phyloP scores from a whole-genome alignment of 306 rosid species.

The Chamaecrista fasciculata region DNA sequence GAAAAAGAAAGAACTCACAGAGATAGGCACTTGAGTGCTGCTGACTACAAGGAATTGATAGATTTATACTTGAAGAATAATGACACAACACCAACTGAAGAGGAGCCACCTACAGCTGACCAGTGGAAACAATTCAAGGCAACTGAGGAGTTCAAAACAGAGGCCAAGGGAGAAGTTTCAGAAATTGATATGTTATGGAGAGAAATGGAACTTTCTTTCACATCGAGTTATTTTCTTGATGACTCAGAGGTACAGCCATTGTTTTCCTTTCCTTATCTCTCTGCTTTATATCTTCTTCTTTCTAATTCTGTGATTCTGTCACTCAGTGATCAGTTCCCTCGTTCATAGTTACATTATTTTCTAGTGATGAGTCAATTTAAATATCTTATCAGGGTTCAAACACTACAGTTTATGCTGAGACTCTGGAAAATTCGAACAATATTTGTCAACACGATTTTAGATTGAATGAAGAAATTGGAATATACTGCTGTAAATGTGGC shows the following conservation, averaged over 20 bases:
- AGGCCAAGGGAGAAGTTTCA: constrained; percentile 51
- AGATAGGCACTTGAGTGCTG: constrained; percentile 61
- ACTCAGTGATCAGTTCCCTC: background rate
- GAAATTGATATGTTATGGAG: constrained; percentile 78
- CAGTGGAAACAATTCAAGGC: constrained; percentile 70
- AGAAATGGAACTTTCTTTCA: constrained; percentile 78
- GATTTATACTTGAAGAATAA: constrained; percentile 63
- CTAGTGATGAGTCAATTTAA: constrained; percentile 30
- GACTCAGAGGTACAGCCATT: constrained; percentile 49
- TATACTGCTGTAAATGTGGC: constrained; percentile 69
- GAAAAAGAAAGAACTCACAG: constrained; percentile 39
- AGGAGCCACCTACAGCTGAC: constrained; percentile 53
- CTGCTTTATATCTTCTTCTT: background rate
- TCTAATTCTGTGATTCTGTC: background rate
- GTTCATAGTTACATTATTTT: background rate
- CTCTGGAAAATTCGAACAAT: background rate
- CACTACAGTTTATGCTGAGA: constrained; percentile 20
- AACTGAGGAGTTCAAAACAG: constrained; percentile 30
- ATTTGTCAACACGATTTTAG: constrained; percentile 63
- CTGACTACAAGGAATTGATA: constrained; percentile 78
- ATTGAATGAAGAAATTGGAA: constrained; percentile 76
- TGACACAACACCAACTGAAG: constrained; percentile 41
- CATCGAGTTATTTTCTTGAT: constrained; percentile 64
- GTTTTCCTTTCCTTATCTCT: constrained; percentile 1
- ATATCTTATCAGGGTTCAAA: constrained; percentile 57